phyloP scores from a whole-genome alignment of 2,329 filamentous ascomycete genomes.

The Sporothrix brasiliensis region DNA sequence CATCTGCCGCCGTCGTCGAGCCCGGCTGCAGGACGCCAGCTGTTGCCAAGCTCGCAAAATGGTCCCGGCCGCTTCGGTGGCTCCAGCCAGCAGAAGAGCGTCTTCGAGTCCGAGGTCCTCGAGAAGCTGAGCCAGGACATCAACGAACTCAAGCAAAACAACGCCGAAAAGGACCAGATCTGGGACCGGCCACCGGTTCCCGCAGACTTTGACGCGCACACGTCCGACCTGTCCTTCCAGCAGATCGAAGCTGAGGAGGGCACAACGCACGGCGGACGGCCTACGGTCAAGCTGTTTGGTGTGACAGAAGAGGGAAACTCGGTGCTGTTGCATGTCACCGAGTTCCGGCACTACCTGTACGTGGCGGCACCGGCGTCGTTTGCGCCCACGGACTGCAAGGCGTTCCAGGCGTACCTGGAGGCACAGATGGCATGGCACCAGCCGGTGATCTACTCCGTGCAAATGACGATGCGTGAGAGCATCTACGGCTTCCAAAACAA shows the following conservation, averaged over 20 bases:
- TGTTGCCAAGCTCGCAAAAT: conserved; percentile 66
- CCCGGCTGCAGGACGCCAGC: conserved; percentile 54
- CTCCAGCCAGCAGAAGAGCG: conserved; percentile 82
- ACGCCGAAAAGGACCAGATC: conserved; percentile 88
- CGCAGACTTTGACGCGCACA: conserved; percentile 56
- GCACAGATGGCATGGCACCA: conserved; percentile 69
- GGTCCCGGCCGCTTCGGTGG: conserved; percentile 61
- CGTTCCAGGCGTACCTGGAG: conserved; percentile 81
- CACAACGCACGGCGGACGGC: conserved; percentile 71
- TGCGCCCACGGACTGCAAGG: conserved; percentile 72
- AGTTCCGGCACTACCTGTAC: conserved; percentile 96
- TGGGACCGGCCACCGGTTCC: conserved; percentile 69
- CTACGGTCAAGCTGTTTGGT: conserved; percentile 89
- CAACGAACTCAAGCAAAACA: conserved; percentile 78
- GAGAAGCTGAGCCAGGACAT: conserved; percentile 97
- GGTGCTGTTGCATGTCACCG: conserved; percentile 89
- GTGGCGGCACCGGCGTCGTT: conserved; percentile 86
- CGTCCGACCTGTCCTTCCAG: conserved; percentile 81
- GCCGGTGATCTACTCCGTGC: conserved; percentile 75
- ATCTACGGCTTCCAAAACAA: conserved; percentile 96
- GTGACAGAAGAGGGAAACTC: conserved; percentile 85
- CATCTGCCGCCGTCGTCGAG: conserved; percentile 57
- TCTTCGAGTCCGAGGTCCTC: conserved; percentile 90
- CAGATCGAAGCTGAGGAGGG: conserved; percentile 96
- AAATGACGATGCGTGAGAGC: conserved; percentile 83